A percentile compares a stretch with the other conserved stretches of the same genome.
Conservation (phyloP, 345 rosid genomes). For the Syzygium oleosum region DNA sequence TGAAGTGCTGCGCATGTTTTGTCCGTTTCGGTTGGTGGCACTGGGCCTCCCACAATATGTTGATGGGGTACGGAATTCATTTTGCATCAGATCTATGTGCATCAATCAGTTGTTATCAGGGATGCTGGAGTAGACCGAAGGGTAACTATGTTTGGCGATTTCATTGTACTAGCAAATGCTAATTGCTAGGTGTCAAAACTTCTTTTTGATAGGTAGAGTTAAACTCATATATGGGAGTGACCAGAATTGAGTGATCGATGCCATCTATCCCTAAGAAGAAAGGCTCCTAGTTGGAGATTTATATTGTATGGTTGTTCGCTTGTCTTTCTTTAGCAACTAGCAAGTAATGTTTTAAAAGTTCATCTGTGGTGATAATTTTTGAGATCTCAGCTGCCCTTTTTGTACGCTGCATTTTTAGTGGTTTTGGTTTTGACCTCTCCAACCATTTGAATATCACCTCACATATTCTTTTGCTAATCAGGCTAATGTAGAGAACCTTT, state of each 20-base stretch:
- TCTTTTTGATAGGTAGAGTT: neutral
- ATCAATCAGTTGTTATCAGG: neutral
- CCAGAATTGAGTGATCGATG: neutral
- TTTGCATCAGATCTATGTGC: neutral
- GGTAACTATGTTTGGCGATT: neutral
- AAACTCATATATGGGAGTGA: neutral
- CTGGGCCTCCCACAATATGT: neutral
- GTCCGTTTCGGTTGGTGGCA: neutral
- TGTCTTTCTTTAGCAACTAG: neutral
- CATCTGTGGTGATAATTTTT: neutral
- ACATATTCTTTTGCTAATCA: slow-evolving; percentile 16
- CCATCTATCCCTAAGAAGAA: neutral
- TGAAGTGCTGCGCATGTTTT: neutral
- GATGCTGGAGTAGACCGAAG: neutral
- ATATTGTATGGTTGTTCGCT: neutral
- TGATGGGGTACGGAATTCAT: neutral
- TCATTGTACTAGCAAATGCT: neutral
- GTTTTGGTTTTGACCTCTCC: neutral
- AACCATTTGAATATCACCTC: neutral
- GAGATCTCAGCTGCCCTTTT: neutral
- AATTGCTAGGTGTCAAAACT: neutral
- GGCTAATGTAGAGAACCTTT: slow-evolving; percentile 72
- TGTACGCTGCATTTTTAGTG: neutral
- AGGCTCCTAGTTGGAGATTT: neutral
- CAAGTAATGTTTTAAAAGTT: neutral